Evolutionary conservation across 352 stramenopile genomes (phyloP), one percentile per base, ranked within the genome.

Genomic region (Albugo candida): DNA sequence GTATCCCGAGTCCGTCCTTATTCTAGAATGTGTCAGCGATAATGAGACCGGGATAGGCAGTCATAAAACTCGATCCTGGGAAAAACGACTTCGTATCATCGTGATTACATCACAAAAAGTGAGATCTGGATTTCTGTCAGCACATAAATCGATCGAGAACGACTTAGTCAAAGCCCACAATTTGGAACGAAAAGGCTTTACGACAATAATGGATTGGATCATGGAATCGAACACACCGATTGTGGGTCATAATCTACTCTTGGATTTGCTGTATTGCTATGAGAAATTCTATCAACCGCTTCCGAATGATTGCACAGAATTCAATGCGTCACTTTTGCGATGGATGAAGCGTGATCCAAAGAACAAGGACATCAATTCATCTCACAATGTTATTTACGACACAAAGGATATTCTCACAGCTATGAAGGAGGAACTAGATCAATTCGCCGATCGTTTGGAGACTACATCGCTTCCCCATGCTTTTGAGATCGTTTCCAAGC

Each of bases 221-320:
- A 58, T 70, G 17, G 50, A 46, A 0, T 59, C 61, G 0, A 50
- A 52, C 10, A 75, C 74, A 48, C 71, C 74, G 4, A 59, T 87
- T 17, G 56, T 87, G 31, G 74, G 74, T 0, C 74, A 87, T 59
- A 87, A 87, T 55, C 59, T 84, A 61, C 63, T 84, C 13, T 59
- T 87, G n/a, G 74, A 87, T 41, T 53, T 81, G 46, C 76, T 87
- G 60, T 72, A 87, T 38, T 82, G 69, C 62, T 83, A 68, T 52
- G 66, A 75, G 37, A 87, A 84, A 43, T 87, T 87, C 50, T 65
- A 83, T 46, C 55, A 56, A 5, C 70, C 69, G 2, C 48, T 84
- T n/a, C 74, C 74, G 1, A 35, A 41, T 2, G 55, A 59, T 10
- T 87, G 74, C 53, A 51, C 69, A 6, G 55, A 61, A 35, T 87